Base-by-base conservation (phyloP, 768 basidiomycete genomes). In the Lactifluus volemus region DNA sequence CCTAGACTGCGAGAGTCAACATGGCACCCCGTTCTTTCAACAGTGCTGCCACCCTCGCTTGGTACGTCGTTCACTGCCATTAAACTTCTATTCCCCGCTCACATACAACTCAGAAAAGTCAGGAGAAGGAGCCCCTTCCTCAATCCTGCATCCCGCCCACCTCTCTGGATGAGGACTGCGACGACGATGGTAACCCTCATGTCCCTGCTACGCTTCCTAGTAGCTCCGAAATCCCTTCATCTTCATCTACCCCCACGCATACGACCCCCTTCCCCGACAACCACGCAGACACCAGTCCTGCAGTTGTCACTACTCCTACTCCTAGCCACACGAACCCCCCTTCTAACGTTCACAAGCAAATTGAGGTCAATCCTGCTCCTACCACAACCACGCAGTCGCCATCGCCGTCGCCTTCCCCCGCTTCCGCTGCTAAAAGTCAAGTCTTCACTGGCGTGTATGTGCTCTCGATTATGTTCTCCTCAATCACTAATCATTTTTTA, bases 1-100 rank as follows among this genome's bases (percentile, higher is more conserved):
- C 47, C 70, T 87, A 64, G 76, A 74, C 64, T 81, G 80, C 73
- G 64, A 75, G 63, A 55, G 48, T 49, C 67, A 79, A 67, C 77
- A 79, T 65, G 55, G 59, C 55, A 68, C 66, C 12, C 0, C 53
- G 9, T 86, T 85, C 76, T 91, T 88, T 71, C 75, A 82, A 57
- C 58, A 68, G 32, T 92, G 91, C 70, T 88, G 89, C 77, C 83
- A 83, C 70, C 84, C 88, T 60, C 74, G 88, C 61, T 75, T 84
- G 68, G 84, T 85, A 69, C 44, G 78, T 29, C 10, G 4, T 4
- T 49, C 1, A 11, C 47, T 38, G 21, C 41, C 50, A 25, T 39
- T 25, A 21, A 29, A 67, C 41, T 42, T 64, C 54, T 12, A 49
- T n/a, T 17, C 36, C 48, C 14, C 15, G 44, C 52, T 49, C 44